Base-by-base conservation (phyloP, 73 alveolate species). In the Paraurostyla sp. region DNA sequence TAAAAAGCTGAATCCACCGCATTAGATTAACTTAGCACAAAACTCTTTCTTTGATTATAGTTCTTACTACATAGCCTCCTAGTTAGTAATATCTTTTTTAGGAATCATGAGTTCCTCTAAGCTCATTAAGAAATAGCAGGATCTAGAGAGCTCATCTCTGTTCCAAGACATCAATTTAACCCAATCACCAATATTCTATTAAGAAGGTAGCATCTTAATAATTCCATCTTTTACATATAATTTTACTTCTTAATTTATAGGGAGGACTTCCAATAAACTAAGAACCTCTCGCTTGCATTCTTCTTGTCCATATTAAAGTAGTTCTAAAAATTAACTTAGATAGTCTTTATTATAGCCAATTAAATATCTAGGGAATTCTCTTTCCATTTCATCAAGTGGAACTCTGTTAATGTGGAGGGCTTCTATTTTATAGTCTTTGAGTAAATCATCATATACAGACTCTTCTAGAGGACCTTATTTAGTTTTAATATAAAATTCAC, bases 311-410 rank as follows among this genome's bases (percentile, higher is more conserved):
- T 6, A 35, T 23, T 42, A 18, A 9, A 87, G 59, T 7, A 87
- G 60, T 0, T 75, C 65, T 11, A 87, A 15, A 35, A 87, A 59
- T 30, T 33, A 0, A n/a, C 23, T 57, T 30, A 87, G 85, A 49
- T 35, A 56, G 22, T 68, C 82, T 40, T 54, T 48, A 45, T 41
- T 73, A 35, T 75, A 25, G 22, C 89, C 83, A 69, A 87, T 36
- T 16, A 87, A 20, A 65, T 49, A 87, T 38, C 89, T 49, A 69
- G 93, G 93, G 62, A 87, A 87, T 29, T 87, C 93, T 87, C 71
- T 63, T 42, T 87, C 93, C 69, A 87, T 75, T 16, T 75, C 78
- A 7, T 73, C 85, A 29, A 6, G 11, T 6, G 88, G 59, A 18
- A 56, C 50, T 51, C 75, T 73, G 49, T 54, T 9, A 29, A 75